Evolutionary conservation across 2,329 filamentous ascomycete species (phyloP), one percentile per base, ranked within the genome.

Genomic region (Fragosphaeria purpurea): DNA sequence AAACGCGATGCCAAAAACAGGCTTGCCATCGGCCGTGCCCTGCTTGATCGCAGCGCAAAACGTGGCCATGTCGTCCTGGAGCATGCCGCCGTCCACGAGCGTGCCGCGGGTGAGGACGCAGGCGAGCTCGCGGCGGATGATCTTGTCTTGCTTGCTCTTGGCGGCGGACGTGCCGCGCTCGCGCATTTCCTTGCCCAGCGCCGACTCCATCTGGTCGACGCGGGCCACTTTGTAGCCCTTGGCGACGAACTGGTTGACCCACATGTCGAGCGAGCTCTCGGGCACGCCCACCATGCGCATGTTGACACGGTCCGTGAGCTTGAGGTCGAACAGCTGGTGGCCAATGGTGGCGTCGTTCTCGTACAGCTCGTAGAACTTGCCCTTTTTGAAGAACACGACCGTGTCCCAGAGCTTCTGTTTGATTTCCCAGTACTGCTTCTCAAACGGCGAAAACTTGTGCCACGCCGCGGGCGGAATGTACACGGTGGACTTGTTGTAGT

Each of bases 241-340:
- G 52, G 91, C 93, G 41, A 98, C 90, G 60, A 98, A 98, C 61
- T 98, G 93, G 61, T 94, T 95, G 51, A 93, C 89, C 93, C 93
- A 98, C 65, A 93, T 83, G 61, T 93, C 88, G n/a, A 98, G 73
- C 10, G 89, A 95, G 62, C 88, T 86, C 66, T 98, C 93, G 0
- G 93, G 93, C 0, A 98, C 93, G 54, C 93, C 93, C 2, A 97
- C 93, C 93, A 98, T 98, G 58, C 91, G 86, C 93, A 98, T 98
- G 65, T 98, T 98, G 65, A 98, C 93, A 50, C 93, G 81, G 61
- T 98, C 93, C 0, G 93, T 98, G 63, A 98, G 83, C 70, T 98
- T 98, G 51, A 98, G 77, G 65, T 98, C 93, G 60, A 98, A 98
- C 12, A 96, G 75, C 65, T 97, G 93, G 63, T 98, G 90, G 5